Conservation (phyloP, 352 stramenopile species). For the Elongisporangium prolatum region DNA sequence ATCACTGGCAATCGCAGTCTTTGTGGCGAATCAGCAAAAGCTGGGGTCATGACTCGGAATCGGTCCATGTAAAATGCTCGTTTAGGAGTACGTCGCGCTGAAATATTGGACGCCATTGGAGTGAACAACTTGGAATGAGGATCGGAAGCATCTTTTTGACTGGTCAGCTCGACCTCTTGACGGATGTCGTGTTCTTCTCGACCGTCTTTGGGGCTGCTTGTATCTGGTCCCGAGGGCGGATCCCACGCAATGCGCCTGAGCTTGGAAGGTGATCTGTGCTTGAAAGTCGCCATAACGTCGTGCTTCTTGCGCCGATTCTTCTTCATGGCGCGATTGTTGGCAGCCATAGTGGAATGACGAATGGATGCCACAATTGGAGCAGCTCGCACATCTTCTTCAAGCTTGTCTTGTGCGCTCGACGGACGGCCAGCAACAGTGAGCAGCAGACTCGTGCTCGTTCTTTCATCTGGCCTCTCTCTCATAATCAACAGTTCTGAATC, state of each 20-base stretch:
- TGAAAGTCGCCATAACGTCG: neutral
- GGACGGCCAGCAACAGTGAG: constrained; percentile 45
- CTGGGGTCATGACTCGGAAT: constrained; percentile 51
- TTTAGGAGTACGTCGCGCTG: constrained; percentile 28
- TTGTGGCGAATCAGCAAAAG: constrained; percentile 21
- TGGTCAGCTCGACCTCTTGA: neutral
- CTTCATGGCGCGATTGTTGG: constrained; percentile 1
- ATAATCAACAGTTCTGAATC: constrained; percentile 70
- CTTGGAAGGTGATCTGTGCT: constrained; percentile 5
- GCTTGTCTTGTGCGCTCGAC: constrained; percentile 11
- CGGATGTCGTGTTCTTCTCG: neutral
- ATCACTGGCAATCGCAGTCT: constrained; percentile 16
- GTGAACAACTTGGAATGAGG: neutral
- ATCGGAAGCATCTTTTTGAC: neutral
- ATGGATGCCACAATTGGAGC: neutral
- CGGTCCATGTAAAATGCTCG: constrained; percentile 71
- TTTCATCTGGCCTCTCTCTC: constrained; percentile 31
- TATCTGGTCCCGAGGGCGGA: neutral
- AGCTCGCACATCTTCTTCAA: neutral
- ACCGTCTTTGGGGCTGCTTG: neutral
- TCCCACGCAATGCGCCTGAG: constrained; percentile 2
- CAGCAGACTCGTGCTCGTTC: constrained; percentile 37
- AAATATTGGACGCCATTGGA: constrained; percentile 18
- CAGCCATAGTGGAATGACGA: neutral
- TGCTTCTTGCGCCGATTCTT: neutral